Base-by-base conservation (phyloP, 805 yeast genomes). In the Peterozyma toletana region DNA sequence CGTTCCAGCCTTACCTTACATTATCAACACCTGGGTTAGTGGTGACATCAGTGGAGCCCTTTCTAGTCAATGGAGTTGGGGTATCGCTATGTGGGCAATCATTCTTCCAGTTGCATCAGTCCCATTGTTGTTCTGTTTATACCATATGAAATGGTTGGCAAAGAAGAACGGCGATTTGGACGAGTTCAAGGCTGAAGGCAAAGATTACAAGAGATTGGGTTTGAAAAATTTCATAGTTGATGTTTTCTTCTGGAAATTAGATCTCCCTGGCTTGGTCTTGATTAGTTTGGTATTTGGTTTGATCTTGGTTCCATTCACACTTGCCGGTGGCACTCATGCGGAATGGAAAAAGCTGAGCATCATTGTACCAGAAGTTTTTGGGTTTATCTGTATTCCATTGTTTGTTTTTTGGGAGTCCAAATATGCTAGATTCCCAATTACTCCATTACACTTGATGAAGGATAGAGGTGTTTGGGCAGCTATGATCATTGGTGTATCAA, bases 401-500 rank as follows among this genome's bases (percentile, higher is more conserved):
- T 77, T 81, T 45, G 53, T 71, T 13, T n/a, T 59, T 16, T 83
- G 84, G 80, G 93, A 85, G 59, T 47, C 58, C 27, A 68, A 66
- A 47, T 66, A 64, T 48, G 78, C 89, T 15, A 64, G 58, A 40
- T 68, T 73, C 53, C 93, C 95, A n/a, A 57, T 86, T 37, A 60
- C 77, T 15, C 91, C 93, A 15, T 65, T 67, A 50, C 59, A 66
- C 11, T 66, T 82, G 48, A 57, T 85, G 54, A 76, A 67, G 46
- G 86, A 85, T 59, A 75, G 88, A 51, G 86, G 84, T 48, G 80
- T 84, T 33, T 81, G 86, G 84, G 66, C 86, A 11, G 84, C 89
- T 15, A 54, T 83, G 45, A 54, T 67, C 30, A 70, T 83, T 48
- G 82, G 77, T 3, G 60, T 80, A 45, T 62, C 83, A 48, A 67